A percentile compares a stretch with the other conserved stretches of the same genome.
Evolutionary conservation across 306 rosid species (phyloP).

Genomic region (Quercus dentata): DNA sequence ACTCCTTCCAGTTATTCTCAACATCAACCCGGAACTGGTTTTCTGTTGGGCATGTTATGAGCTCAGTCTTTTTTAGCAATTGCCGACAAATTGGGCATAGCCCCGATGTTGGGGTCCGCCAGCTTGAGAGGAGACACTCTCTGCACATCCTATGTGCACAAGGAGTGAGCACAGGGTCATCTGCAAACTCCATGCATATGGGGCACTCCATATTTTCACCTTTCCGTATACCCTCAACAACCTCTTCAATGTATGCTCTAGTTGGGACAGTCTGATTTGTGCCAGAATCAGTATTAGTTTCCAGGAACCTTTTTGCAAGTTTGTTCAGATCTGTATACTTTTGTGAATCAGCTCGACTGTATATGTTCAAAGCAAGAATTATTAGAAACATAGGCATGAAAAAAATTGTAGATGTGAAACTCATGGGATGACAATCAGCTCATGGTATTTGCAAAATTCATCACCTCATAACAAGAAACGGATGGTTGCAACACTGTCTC

Average conservation of each 20-base stretch:
- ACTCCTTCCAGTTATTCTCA: conserved; percentile 72
- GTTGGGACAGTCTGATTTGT: conserved; percentile 34
- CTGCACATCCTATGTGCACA: conserved; percentile 90
- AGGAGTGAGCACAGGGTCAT: conserved; percentile 84
- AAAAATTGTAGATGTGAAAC: neutral
- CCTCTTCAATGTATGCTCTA: conserved; percentile 59
- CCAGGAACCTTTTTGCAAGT: conserved; percentile 56
- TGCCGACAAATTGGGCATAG: conserved; percentile 71
- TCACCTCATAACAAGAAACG: conserved; percentile 77
- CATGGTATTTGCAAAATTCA: neutral
- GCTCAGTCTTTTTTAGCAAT: conserved; percentile 43
- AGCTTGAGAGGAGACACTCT: conserved; percentile 70
- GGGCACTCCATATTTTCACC: conserved; percentile 70
- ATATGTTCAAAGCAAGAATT: conserved; percentile 11
- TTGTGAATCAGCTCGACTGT: conserved; percentile 48
- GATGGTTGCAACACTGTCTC: conserved; percentile 93
- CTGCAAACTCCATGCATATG: conserved; percentile 83
- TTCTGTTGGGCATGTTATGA: conserved; percentile 58
- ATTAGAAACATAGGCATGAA: conserved; percentile 16
- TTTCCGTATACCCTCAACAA: conserved; percentile 49
- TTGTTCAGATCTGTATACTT: conserved; percentile 48
- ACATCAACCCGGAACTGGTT: conserved; percentile 60
- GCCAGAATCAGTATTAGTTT: conserved; percentile 28
- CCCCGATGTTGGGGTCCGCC: conserved; percentile 58
- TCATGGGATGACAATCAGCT: neutral